Evolutionary conservation across 192 early-diverging fungal genomes (phyloP), one percentile per base, ranked within the genome.

Genomic region (Diversispora epigaea): DNA sequence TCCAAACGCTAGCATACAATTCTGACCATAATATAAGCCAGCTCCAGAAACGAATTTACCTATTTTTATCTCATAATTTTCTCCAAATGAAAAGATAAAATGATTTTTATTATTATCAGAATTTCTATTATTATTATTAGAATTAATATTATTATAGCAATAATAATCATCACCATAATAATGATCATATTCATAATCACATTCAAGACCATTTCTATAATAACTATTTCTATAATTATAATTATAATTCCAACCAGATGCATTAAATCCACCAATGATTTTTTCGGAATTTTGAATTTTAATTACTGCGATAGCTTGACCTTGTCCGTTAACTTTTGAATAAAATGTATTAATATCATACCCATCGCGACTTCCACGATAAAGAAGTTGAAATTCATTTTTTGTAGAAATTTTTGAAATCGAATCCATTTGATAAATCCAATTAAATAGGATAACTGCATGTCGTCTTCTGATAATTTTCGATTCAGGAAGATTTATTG

Each of bases 251-350:
- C 72, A 74, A 6, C 56, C 56, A 17, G 50, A 9, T 14, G 72
- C 60, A 63, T 74, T 74, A 74, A 63, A 74, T 21, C 72, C 72
- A 19, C 72, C 72, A 25, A 74, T 11, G 5, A 74, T 74, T 17
- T n/a, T 50, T 25, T 22, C 6, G 6, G 17, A 19, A 11, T 25
- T 39, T 39, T 25, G 47, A 52, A 64, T 40, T 58, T 61, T 52
- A 5, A 63, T 40, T 45, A 63, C 9, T 12, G 50, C 45, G 9
- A 74, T 61, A 41, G 22, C 40, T 25, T 44, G 4, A 61, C 72
- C 72, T 64, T 74, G 45, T n/a, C 50, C 63, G 40, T 50, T 46
- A 64, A 58, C 62, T 74, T 74, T 74, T 52, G 14, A 4, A 63
- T 47, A 32, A 74, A 74, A 74, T 25, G 6, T 25, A 15, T 32